Evolutionary conservation across 2,329 filamentous ascomycete genomes (phyloP), one percentile per base, ranked within the genome.

Genomic region (Claviceps quebecensis): DNA sequence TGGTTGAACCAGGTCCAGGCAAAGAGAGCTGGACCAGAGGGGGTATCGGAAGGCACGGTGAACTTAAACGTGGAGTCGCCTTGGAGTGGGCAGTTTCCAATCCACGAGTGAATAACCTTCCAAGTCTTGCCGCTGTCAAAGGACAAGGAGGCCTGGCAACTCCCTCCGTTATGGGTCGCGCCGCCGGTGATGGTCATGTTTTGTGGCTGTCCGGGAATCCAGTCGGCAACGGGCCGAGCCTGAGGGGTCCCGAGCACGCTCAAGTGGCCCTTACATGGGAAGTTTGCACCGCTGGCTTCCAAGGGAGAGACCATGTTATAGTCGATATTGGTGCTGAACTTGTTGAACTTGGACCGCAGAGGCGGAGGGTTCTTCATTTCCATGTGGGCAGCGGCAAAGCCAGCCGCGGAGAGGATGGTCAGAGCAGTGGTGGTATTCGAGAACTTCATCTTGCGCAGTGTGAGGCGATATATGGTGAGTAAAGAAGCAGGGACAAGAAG

Each of bases 271-370:
- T 89, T 89, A 77, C 87, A 93, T 7, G 86, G 83, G 64, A 80
- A 93, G 67, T 90, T 76, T 53, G 72, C 72, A 29, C 83, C 83
- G 53, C 73, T 69, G 22, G 72, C 61, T 2, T 68, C 62, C 45
- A 93, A 73, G 2, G 87, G 87, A 16, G 75, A 73, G 36, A 81
- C 86, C 70, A 87, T 87, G 58, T 77, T 78, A 71, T 84, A 87
- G 69, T 90, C 84, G 61, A 78, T 73, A 50, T 74, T 65, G 53
- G 61, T 59, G 55, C 69, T 64, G 59, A 71, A 66, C 43, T 72
- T 68, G 68, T 79, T 78, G 64, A 63, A 65, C 65, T 75, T 75
- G 60, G 74, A 77, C 50, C 67, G 67, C 57, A 81, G 67, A 5
- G 78, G 76, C 11, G 73, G 56, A 9, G 78, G 77, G 56, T 65